Percentiles rank a stretch among this genome's conserved stretches.
Conservation (phyloP, 345 rosid genomes). For the Cardiospermum halicacabum region DNA sequence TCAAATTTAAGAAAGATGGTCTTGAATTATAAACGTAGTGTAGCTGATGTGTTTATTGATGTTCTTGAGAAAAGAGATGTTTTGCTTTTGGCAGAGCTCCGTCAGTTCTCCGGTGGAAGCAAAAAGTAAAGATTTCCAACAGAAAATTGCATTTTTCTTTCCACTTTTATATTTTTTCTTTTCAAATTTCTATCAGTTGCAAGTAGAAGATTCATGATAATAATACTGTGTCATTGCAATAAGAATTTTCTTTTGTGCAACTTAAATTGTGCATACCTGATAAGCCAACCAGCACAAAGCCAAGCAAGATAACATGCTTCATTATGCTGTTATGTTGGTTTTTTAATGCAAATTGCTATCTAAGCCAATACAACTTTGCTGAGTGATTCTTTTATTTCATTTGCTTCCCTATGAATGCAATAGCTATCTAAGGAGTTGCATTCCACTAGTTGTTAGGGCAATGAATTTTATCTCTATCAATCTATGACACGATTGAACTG, state of each 20-base stretch:
- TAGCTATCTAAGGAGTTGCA: background rate
- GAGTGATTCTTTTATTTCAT: background rate
- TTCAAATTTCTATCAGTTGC: background rate
- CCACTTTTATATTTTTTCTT: no score
- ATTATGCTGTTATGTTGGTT: background rate
- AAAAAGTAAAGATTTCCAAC: conserved; percentile 37
- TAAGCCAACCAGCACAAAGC: background rate
- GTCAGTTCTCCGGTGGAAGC: conserved; percentile 37
- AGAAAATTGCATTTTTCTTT: background rate
- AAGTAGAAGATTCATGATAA: background rate
- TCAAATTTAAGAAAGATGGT: conserved; percentile 51
- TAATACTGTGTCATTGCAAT: background rate
- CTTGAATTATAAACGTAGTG: conserved; percentile 37
- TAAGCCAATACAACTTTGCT: background rate
- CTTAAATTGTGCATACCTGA: background rate
- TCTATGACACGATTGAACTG: background rate
- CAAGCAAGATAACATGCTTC: background rate
- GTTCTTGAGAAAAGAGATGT: conserved; percentile 45
- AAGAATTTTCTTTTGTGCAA: background rate
- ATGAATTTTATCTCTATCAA: background rate
- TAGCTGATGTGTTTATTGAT: conserved; percentile 43
- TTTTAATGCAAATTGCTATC: background rate
- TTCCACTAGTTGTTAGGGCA: background rate
- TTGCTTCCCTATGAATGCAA: background rate
- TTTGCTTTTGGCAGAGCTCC: conserved; percentile 57